Percentiles rank a stretch among this genome's conserved stretches.
phyloP scores from a whole-genome alignment of 257 asterid species.

The Ophiorrhiza pumila region DNA sequence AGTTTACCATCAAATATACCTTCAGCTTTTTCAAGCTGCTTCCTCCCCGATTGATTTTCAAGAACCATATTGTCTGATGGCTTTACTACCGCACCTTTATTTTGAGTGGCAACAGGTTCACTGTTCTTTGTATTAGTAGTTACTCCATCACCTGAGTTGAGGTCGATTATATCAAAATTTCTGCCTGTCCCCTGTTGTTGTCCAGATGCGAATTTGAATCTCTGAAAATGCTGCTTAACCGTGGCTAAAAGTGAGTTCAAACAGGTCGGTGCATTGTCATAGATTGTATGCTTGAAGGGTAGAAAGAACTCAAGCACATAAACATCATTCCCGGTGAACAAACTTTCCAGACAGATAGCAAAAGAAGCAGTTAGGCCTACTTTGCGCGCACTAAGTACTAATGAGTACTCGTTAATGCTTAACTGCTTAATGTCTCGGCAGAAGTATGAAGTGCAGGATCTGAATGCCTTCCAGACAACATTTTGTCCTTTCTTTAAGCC shows the following conservation, averaged over 20 bases:
- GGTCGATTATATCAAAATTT: conserved; percentile 12
- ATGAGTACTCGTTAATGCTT: conserved; percentile 13
- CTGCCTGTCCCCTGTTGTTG: conserved; percentile 15
- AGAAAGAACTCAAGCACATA: conserved; percentile 29
- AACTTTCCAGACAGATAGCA: conserved; percentile 25
- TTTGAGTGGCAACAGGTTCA: neutral
- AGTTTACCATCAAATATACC: neutral
- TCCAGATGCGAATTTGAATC: conserved; percentile 21
- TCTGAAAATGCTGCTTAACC: conserved; percentile 20
- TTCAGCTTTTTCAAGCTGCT: neutral
- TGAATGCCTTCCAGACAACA: conserved; percentile 25
- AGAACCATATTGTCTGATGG: neutral
- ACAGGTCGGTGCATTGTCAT: conserved; percentile 11
- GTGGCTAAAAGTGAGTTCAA: conserved; percentile 18
- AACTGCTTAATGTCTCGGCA: conserved; percentile 28
- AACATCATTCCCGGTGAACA: neutral
- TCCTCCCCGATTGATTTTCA: neutral
- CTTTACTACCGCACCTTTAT: neutral
- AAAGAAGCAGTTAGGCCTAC: conserved; percentile 20
- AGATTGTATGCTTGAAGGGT: conserved; percentile 4
- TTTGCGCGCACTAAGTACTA: conserved; percentile 23
- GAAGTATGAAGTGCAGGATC: conserved; percentile 18
- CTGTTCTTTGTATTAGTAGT: neutral
- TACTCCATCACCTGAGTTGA: neutral
- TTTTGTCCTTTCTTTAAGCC: conserved; percentile 22